Percentiles rank a stretch among this genome's conserved stretches.
Conservation (phyloP, 2,329 filamentous ascomycete species). For the Zymoseptoria brevis region DNA sequence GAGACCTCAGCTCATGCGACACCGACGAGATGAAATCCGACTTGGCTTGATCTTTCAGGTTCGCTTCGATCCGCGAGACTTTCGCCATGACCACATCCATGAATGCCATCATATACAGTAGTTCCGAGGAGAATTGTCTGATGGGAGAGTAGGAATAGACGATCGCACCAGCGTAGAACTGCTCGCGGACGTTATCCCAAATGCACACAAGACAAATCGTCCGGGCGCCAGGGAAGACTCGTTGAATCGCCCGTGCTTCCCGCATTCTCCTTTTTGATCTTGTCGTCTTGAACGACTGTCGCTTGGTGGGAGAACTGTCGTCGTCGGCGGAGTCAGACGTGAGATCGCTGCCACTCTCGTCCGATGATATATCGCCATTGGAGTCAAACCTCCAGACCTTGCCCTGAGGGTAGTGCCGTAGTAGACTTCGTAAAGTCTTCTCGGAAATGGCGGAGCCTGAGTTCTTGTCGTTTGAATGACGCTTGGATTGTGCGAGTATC, state of each 20-base stretch:
- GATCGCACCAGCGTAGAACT: constrained; percentile 23
- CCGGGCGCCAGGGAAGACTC: constrained; percentile 36
- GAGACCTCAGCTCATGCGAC: constrained; percentile 44
- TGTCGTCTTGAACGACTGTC: neutral
- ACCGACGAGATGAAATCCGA: constrained; percentile 45
- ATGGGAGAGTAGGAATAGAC: constrained; percentile 38
- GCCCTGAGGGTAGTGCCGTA: constrained; percentile 18
- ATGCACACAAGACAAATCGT: constrained; percentile 44
- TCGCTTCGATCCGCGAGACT: constrained; percentile 30
- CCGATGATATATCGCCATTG: constrained; percentile 9
- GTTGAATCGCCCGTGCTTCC: constrained; percentile 13
- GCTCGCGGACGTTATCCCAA: constrained; percentile 39
- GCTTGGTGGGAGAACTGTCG: neutral
- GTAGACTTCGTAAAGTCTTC: constrained; percentile 17
- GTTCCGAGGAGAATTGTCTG: constrained; percentile 32
- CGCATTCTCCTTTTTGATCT: neutral
- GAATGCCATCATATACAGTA: constrained; percentile 32
- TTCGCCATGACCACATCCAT: constrained; percentile 35
- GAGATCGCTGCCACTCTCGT: constrained; percentile 3
- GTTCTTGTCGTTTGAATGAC: neutral
- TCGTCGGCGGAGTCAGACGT: neutral
- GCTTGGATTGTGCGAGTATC: constrained; percentile 8
- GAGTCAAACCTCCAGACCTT: constrained; percentile 21
- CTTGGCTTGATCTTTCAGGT: constrained; percentile 39
- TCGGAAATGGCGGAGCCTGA: constrained; percentile 2